These are phyloP conservation scores for Warburgia ugandensis DNA, from an alignment of 164 flowering plant genomes.

Conservation along the genomic window DNA sequence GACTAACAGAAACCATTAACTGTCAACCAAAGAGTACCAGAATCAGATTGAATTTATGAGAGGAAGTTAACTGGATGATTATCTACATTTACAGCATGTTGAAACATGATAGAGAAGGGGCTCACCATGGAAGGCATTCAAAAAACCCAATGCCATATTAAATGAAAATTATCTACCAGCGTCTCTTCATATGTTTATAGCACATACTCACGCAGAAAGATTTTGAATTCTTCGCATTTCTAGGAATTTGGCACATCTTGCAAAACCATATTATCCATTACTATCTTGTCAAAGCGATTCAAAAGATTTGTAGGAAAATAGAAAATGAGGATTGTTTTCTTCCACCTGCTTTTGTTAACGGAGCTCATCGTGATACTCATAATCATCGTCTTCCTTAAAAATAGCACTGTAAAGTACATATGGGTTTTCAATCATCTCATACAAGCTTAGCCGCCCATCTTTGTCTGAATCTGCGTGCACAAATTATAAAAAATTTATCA, in stretches of 20 bases:
- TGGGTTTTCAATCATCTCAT: slow-evolving; percentile 89
- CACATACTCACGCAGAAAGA: too few relatives aligned
- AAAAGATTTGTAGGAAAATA: too few relatives aligned
- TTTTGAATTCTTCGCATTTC: too few relatives aligned
- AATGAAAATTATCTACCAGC: neutral
- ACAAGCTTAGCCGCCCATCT: slow-evolving; percentile 71
- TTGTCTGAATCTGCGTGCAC: slow-evolving; percentile 90
- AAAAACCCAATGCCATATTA: too few relatives aligned
- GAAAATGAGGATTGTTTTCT: too few relatives aligned
- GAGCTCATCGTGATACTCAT: slow-evolving; percentile 81
- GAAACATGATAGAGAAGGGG: neutral
- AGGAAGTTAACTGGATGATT: neutral
- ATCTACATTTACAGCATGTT: neutral
- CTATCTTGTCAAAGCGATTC: too few relatives aligned
- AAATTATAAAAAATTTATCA: slow-evolving; percentile 1
- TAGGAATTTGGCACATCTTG: too few relatives aligned
- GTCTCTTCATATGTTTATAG: neutral
- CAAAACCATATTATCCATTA: too few relatives aligned
- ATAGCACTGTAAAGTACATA: slow-evolving; percentile 86
- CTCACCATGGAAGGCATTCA: neutral
- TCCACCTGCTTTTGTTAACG: slow-evolving; percentile 53
- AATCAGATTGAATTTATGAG: neutral
- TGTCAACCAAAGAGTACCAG: slow-evolving; percentile 2
- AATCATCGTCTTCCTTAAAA: slow-evolving; percentile 76
- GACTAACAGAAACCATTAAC: slow-evolving; percentile 1